Evolutionary conservation across 768 basidiomycete genomes (phyloP), one percentile per base, ranked within the genome.

Genomic region (Collybia mongolica): DNA sequence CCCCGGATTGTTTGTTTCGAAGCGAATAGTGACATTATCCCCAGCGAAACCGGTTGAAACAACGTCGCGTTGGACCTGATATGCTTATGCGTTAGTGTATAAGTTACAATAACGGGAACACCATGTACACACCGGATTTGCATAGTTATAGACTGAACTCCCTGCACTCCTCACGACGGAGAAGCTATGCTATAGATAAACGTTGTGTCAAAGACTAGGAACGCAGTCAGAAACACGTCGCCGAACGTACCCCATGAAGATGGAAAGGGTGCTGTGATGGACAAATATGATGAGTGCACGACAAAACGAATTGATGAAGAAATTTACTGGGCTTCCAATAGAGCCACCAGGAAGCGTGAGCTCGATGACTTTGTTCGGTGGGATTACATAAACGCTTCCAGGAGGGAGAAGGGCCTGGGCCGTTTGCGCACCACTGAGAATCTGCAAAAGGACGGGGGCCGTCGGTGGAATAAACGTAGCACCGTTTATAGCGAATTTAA

Each of bases 1-100:
- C 3, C 86, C 88, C 2, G 85, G 65, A 63, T 88, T 88, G 58
- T 90, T 80, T 0, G 86, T 85, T 23, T 64, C 65, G 68, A 86
- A 88, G 5, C 86, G 78, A 38, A 90, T 69, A 0, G 79, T 80
- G 19, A 78, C 75, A 18, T 72, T 72, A 49, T 77, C 77, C 0
- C 60, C 62, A 17, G 52, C 57, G 24, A 53, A 36, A 6, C 73
- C 71, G 6, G 77, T 73, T 47, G 63, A 69, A 32, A 84, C 75
- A 2, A 81, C 81, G 60, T 88, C 85, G n/a, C 84, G 69, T 39
- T 71, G 63, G 20, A 53, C 40, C 54, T 49, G 32, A 32, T 14
- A 32, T 9, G 11, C 6, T 9, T 5, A 9, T 32, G 32, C 11
- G 11, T 32, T 12, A 32, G 32, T 14, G 32, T 9, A 11, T 32